Conservation (phyloP, 1,284 basidiomycete species). For the Phlebopus sp. region DNA sequence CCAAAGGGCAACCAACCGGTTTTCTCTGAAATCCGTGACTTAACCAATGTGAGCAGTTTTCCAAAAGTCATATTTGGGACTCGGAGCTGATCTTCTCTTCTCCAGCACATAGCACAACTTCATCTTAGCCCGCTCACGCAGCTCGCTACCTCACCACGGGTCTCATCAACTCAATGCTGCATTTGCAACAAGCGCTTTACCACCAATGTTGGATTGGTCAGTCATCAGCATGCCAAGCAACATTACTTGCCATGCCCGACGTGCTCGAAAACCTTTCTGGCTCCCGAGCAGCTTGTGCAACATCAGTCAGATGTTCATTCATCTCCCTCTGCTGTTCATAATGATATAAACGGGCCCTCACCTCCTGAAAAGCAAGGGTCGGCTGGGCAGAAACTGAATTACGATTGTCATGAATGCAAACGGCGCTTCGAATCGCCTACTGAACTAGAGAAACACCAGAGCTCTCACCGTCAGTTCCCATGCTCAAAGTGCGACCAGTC, state of each 20-base stretch:
- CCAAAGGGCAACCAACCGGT: constrained; percentile 21
- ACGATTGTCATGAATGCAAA: constrained; percentile 23
- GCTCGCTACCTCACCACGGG: constrained; percentile 4
- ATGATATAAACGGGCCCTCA: background rate
- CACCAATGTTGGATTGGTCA: constrained; percentile 14
- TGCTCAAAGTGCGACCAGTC: constrained; percentile 25
- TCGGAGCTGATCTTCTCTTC: constrained; percentile 11
- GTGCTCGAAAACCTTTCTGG: constrained; percentile 7
- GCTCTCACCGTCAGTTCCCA: constrained; percentile 20
- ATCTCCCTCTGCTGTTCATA: background rate
- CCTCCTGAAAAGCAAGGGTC: constrained; percentile 1
- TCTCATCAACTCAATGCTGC: constrained; percentile 16
- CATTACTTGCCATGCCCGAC: constrained; percentile 17
- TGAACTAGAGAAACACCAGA: constrained; percentile 24
- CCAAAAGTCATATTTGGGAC: background rate
- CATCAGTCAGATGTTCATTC: constrained; percentile 8
- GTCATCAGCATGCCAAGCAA: constrained; percentile 23
- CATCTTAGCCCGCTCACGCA: constrained; percentile 11
- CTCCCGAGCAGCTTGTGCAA: constrained; percentile 2
- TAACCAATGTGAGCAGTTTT: constrained; percentile 20
- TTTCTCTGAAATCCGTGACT: constrained; percentile 17
- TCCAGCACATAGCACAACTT: constrained; percentile 24
- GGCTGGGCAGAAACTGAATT: constrained; percentile 3
- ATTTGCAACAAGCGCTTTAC: constrained; percentile 29
- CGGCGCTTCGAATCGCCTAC: constrained; percentile 15